These are phyloP conservation scores for Saccharomyces hybrid DNA, from an alignment of 1,139 yeast species.

Conservation along the genomic window DNA sequence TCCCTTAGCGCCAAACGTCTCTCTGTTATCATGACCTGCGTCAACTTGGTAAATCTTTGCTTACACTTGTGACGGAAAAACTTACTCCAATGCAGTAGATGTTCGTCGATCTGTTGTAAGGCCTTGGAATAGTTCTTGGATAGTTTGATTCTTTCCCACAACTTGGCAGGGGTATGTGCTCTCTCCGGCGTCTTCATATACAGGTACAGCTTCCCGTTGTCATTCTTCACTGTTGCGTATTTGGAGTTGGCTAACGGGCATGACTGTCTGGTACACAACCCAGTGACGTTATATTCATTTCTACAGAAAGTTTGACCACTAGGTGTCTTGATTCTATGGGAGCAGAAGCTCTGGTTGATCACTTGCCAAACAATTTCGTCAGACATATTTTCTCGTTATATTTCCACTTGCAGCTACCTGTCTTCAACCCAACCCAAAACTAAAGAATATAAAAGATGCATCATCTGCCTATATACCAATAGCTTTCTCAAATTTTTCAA, in stretches of 20 bases:
- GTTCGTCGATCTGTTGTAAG: slow-evolving; percentile 76
- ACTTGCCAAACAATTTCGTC: slow-evolving; percentile 81
- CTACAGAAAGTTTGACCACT: slow-evolving; percentile 79
- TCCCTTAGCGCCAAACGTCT: slow-evolving; percentile 85
- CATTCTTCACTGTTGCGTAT: slow-evolving; percentile 87
- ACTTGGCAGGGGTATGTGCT: slow-evolving; percentile 85
- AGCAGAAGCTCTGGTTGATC: slow-evolving; percentile 82
- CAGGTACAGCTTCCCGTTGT: slow-evolving; percentile 79
- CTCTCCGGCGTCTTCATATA: slow-evolving; percentile 98
- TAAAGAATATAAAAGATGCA: neutral
- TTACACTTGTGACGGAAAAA: slow-evolving; percentile 88
- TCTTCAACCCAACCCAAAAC: neutral
- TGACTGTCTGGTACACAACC: slow-evolving; percentile 84
- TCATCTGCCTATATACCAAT: neutral
- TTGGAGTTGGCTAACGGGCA: slow-evolving; percentile 95
- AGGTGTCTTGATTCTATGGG: slow-evolving; percentile 74
- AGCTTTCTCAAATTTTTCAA: neutral
- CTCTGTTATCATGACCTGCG: slow-evolving; percentile 95
- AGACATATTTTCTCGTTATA: slow-evolving; percentile 29
- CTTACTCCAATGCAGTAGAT: slow-evolving; percentile 87
- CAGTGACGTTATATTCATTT: slow-evolving; percentile 83
- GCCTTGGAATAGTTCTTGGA: slow-evolving; percentile 87
- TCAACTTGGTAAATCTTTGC: slow-evolving; percentile 86
- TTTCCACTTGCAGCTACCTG: neutral
- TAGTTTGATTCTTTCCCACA: slow-evolving; percentile 90